Evolutionary conservation across 805 yeast genomes (phyloP), one percentile per base, ranked within the genome.

Genomic region (Phaffomyces thermotolerans): DNA sequence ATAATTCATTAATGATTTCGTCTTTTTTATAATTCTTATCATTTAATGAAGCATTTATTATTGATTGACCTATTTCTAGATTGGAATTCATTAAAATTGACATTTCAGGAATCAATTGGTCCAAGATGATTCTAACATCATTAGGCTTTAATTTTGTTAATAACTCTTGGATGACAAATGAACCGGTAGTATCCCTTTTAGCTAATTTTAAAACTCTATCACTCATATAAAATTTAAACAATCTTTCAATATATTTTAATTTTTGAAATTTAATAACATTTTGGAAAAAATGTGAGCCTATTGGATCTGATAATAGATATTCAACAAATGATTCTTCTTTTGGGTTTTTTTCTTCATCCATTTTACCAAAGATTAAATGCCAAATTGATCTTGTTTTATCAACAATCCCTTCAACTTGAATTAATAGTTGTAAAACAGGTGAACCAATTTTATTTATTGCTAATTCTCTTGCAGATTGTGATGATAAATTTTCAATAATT

Each of bases 281-380:
- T 62, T 93, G 88, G 24, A 91, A 69, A 67, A 93, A 91, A 64
- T 89, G 97, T 1, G 95, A 84, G 0, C 98, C 99, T n/a, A 90
- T 87, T 1, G 95, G 71, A 57, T 89, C 96, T 8, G 93, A 78
- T 32, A 91, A 65, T 43, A 90, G 69, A 55, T 84, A 84, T 59
- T 89, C 96, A 27, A 90, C 81, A 60, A 84, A 89, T 0, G 93
- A 78, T 49, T 76, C 90, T 54, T 85, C 93, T 45, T 76, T 73
- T 1, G 75, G 41, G 49, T 82, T 79, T 40, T 63, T 70, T 23
- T 71, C 79, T 3, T 69, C 75, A 13, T 67, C 66, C 10, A 72
- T 75, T 35, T 65, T 63, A 36, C 63, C 60, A 65, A 88, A 85
- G 0, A 81, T 68, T 36, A 75, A 60, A 54, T 79, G 80, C 83